phyloP scores from a whole-genome alignment of 1,284 basidiomycete genomes.

The Mycosarcoma maydis region DNA sequence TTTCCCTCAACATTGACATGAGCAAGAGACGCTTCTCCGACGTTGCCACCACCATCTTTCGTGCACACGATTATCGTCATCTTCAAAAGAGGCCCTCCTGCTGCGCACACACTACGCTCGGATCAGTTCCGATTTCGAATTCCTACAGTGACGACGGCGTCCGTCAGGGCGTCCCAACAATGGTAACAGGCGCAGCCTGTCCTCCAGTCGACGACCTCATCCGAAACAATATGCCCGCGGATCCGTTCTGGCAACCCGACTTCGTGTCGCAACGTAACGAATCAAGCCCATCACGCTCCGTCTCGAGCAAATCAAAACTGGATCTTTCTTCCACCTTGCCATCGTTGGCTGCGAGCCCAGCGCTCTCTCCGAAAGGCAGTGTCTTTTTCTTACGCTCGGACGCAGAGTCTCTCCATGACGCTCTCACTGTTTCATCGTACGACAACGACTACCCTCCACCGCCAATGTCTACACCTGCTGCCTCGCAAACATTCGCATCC shows the following conservation, averaged over 20 bases:
- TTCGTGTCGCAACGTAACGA: conserved; percentile 1
- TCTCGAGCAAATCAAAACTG: conserved; percentile 9
- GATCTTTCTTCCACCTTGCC: conserved; percentile 9
- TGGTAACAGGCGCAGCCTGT: conserved; percentile 25
- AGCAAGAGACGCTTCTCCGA: conserved; percentile 39
- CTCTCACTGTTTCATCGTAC: background rate
- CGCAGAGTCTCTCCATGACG: conserved; percentile 11
- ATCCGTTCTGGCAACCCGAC: conserved; percentile 23
- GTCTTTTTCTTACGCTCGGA: conserved; percentile 17
- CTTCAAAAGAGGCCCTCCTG: conserved; percentile 1
- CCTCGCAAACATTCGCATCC: background rate
- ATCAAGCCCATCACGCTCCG: conserved; percentile 6
- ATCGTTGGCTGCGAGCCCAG: conserved; percentile 7
- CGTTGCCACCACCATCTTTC: conserved; percentile 17
- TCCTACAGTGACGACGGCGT: conserved; percentile 6
- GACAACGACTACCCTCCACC: background rate
- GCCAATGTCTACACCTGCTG: background rate
- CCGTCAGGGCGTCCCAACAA: conserved; percentile 20
- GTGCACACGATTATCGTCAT: conserved; percentile 10
- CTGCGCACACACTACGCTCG: conserved; percentile 1
- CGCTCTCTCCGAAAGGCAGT: background rate
- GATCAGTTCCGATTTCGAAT: background rate
- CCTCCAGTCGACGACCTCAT: conserved; percentile 27
- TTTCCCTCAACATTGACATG: conserved; percentile 10
- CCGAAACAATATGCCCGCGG: conserved; percentile 11